A percentile compares a stretch with the other conserved stretches of the same genome.
These are phyloP conservation scores for Kluyveromyces nonfermentans DNA, from an alignment of 805 yeast species.

Conservation along the genomic window DNA sequence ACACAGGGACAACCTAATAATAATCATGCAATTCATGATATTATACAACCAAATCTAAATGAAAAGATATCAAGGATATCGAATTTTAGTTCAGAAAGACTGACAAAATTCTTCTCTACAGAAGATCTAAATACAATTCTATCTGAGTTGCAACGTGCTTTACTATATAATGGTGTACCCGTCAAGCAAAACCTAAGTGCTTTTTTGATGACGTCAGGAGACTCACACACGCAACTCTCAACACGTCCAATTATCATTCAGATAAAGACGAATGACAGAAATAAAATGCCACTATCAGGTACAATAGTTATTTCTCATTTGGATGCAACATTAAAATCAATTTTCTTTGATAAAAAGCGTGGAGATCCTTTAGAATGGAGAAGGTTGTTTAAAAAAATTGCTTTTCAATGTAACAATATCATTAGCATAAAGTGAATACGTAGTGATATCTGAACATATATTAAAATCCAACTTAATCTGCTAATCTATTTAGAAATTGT, in stretches of 20 bases:
- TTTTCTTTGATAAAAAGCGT: conserved; percentile 44
- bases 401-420: conserved; percentile 47
- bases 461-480: conserved; percentile 6
- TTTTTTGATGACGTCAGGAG: conserved; percentile 11
- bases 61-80: conserved; percentile 4
- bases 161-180: conserved; percentile 15
- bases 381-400: conserved; percentile 48
- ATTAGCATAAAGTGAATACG: conserved; percentile 31
- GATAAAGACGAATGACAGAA: conserved; percentile 36
- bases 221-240: conserved; percentile 13
- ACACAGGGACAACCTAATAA: conserved; percentile 18
- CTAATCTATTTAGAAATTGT: conserved; percentile 20
- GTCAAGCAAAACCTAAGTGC: conserved; percentile 18
- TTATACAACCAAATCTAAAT: conserved; percentile 21
- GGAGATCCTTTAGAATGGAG: conserved; percentile 76
- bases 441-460: conserved; percentile 15
- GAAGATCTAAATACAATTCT: conserved; percentile 21
- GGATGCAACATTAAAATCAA: conserved; percentile 35
- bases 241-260: conserved; percentile 32
- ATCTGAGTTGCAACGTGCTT: conserved; percentile 25
- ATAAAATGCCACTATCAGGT: conserved; percentile 39
- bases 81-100: conserved; percentile 16
- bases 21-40: conserved; percentile 17
- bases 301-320: conserved; percentile 35
- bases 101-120: conserved; percentile 25